Percentiles rank a stretch among this genome's conserved stretches.
phyloP scores from a whole-genome alignment of 306 rosid species.

The Acacia confusa region DNA sequence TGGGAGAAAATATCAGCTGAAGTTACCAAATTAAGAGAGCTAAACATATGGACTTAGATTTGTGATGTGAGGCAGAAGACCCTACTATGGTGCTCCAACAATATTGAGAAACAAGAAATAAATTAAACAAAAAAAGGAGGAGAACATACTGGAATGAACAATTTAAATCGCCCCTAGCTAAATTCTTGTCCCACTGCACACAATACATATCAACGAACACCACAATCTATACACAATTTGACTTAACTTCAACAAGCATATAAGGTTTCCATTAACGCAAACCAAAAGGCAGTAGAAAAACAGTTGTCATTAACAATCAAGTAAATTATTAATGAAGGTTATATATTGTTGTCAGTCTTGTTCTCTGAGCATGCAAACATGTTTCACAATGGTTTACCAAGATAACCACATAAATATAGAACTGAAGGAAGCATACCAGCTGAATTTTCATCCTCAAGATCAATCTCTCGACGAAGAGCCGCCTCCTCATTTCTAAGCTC shows the following conservation, averaged over 20 bases:
- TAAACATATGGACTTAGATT: neutral
- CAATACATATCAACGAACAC: neutral
- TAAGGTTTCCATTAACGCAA: neutral
- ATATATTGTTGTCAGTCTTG: neutral
- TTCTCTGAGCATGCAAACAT: slow-evolving; percentile 8
- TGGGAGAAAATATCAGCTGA: neutral
- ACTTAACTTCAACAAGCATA: neutral
- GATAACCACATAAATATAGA: neutral
- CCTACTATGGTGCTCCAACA: neutral
- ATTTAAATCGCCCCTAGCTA: neutral
- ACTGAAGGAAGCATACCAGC: slow-evolving; percentile 49
- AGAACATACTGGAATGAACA: neutral
- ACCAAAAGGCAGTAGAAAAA: neutral
- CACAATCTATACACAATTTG: neutral
- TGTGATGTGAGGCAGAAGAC: neutral
- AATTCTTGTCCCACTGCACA: neutral
- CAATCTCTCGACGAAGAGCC: slow-evolving; percentile 76
- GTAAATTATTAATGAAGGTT: neutral
- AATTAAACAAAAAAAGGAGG: neutral
- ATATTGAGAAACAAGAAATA: neutral
- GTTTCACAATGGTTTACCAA: neutral
- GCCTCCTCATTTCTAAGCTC: slow-evolving; percentile 93
- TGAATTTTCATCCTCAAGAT: slow-evolving; percentile 75
- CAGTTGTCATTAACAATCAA: neutral
- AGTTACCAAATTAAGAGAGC: neutral